Evolutionary conservation across 2,329 filamentous ascomycete species (phyloP), one percentile per base, ranked within the genome.

Genomic region (Lecanosticta acicola): DNA sequence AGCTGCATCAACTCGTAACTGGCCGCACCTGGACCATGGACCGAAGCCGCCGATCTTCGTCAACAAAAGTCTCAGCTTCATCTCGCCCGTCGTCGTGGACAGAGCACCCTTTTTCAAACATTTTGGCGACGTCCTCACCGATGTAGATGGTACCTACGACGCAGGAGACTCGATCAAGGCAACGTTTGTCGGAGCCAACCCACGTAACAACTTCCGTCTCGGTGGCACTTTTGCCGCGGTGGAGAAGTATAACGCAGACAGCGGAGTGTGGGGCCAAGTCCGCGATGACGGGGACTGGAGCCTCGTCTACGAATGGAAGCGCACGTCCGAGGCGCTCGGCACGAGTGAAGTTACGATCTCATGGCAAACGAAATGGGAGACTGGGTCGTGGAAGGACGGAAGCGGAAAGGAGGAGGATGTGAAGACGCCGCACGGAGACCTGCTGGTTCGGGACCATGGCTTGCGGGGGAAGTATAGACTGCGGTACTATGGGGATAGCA

Each of bases 101-200:
- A 75, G 74, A 36, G 63, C 81, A 0, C 81, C 82, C 0, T 57
- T 83, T 5, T 81, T 83, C 46, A 81, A 81, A 48, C 69, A 67
- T 0, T 96, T 88, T 59, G 91, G 91, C 35, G 74, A 81, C 34
- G 77, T 88, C 1, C 66, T 79, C 20, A 67, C 68, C 0, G 70
- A 75, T 26, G 71, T 73, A 0, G 73, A 78, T 1, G 61, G 68
- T n/a, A 33, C 47, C 0, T 61, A 74, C 9, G 53, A 66, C 1
- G 68, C 76, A 7, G 87, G 87, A 3, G 74, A 78, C 24, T 71
- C 71, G 3, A 79, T 90, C 39, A 76, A 71, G 13, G 84, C 77
- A 0, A 81, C 75, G 0, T 96, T 96, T 65, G 79, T 91, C 2
- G 91, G 84, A 13, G 90, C 90, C 1, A 95, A 95, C 59, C 91